Base-by-base conservation (phyloP, 495 filamentous ascomycete genomes). In the Ramalina peruviana region DNA sequence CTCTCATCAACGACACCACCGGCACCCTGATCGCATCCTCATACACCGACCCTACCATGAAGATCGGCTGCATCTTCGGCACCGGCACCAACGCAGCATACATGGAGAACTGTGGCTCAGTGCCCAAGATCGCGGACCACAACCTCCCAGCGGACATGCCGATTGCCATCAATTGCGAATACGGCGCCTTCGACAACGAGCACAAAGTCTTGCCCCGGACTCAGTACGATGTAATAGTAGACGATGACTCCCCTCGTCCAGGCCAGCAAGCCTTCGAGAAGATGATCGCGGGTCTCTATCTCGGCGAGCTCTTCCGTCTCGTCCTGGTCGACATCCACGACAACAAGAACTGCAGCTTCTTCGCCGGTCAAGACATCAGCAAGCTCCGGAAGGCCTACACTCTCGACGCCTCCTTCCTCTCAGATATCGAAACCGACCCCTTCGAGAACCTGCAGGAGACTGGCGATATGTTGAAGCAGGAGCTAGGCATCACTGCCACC, bases 121-220 rank as follows among this genome's bases (percentile, higher is more conserved):
- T 97, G 38, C 90, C 90, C 54, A 98, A 98, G 72, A 76, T 98
- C 40, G 88, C 84, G 10, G 84, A 96, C 71, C 76, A 93, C 74
- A 89, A 90, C 52, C 76, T 98, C n/a, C 85, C 87, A 37, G 76
- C 88, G 1, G 80, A 88, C 49, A 82, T 83, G 62, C 88, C 86
- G 43, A 90, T 98, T 68, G 92, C 89, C 40, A 98, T 98, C 70
- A 98, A 98, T 74, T 98, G 92, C 72, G 92, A 98, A 67, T 98
- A 88, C 74, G 92, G 92, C 43, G 93, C 92, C 45, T 98, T 98
- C 62, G 92, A 98, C 68, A 97, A 96, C 66, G 89, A 98, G 67
- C 84, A 90, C 68, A 72, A 84, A 48, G 83, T 98, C 43, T 81
- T 98, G 17, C 93, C 92, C 15, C 82, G 85, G 30, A 96, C 89